A percentile compares a stretch with the other conserved stretches of the same genome.
Evolutionary conservation across 257 asterid species (phyloP).

Genomic region (Avicennia marina): DNA sequence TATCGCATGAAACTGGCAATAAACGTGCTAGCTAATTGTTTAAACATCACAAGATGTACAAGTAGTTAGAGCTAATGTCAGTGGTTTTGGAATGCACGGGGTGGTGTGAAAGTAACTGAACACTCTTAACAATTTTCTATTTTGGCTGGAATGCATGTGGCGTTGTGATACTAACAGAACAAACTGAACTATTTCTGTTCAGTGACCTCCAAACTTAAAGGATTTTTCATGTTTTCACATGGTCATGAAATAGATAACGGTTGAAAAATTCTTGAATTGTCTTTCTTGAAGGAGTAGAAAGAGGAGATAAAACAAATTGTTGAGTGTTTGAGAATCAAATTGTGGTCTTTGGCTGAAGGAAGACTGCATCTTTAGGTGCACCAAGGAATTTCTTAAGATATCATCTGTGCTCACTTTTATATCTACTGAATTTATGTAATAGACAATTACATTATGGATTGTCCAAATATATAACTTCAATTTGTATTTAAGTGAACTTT

Average conservation of each 20-base stretch:
- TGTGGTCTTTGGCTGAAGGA: neutral
- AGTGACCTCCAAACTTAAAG: neutral
- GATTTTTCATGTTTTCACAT: neutral
- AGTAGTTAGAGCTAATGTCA: neutral
- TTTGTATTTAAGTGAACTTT: neutral
- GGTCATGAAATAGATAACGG: neutral
- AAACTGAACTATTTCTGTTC: neutral
- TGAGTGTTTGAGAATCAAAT: neutral
- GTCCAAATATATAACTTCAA: neutral
- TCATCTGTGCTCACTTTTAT: neutral
- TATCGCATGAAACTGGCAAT: neutral
- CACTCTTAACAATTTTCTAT: no score
- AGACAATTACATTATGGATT: neutral
- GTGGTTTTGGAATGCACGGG: neutral
- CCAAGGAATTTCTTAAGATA: neutral
- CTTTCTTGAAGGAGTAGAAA: neutral
- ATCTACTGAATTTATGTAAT: neutral
- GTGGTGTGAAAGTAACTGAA: no score
- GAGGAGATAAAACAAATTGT: neutral
- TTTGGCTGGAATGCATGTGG: no score
- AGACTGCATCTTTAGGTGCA: neutral
- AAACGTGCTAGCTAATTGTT: neutral
- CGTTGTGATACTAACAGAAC: no score
- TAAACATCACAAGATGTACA: neutral
- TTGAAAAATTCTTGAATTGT: neutral